Conservation (phyloP, 257 asterid genomes). For the Solanum pinnatisectum region DNA sequence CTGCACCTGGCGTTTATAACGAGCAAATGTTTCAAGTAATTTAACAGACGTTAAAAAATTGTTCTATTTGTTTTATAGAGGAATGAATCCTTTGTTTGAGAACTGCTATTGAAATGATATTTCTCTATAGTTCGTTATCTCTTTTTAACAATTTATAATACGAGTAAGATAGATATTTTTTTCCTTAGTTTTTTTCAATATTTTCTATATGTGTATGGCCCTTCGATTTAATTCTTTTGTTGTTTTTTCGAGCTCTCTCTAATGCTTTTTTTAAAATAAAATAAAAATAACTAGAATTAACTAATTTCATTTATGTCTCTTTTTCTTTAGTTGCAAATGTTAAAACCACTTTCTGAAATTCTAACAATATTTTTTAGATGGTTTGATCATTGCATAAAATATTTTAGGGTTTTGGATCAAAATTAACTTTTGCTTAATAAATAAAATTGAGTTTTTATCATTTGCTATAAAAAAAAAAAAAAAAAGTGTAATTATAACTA, state of each 20-base stretch:
- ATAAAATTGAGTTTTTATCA: background rate
- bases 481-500: background rate
- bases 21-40: conserved; percentile 12
- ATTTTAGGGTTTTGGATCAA: background rate
- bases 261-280: no score
- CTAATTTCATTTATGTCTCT: background rate
- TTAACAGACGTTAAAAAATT: no score
- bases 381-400: background rate
- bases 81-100: background rate
- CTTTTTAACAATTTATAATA: no score
- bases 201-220: background rate
- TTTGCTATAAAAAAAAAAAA: no score
- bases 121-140: background rate
- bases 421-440: background rate
- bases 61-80: no score
- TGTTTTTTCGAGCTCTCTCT: background rate
- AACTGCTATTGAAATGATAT: background rate
- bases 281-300: no score
- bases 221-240: background rate
- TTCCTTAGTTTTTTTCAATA: no score
- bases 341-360: background rate
- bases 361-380: background rate
- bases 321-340: background rate
- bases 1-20: conserved; percentile 14
- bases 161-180: no score